A percentile compares a stretch with the other conserved stretches of the same genome.
phyloP scores from a whole-genome alignment of 331 rosid genomes.

The Malus hybrid region DNA sequence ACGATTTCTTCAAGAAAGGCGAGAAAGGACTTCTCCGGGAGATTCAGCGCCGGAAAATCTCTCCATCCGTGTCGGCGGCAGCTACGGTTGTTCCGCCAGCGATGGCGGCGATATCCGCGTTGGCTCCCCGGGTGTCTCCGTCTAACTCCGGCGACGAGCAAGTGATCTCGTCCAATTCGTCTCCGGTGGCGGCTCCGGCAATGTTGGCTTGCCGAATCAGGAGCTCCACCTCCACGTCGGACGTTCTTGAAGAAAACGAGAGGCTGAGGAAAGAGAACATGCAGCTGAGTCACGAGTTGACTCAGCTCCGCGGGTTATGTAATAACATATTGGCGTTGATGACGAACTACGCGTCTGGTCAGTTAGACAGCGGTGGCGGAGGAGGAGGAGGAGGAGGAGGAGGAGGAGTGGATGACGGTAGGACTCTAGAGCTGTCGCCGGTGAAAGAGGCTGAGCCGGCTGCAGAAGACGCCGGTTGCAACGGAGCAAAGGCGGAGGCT shows the following conservation, averaged over 20 bases:
- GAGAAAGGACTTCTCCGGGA: conserved; percentile 80
- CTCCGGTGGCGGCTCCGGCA: conserved; percentile 34
- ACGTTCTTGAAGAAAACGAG: conserved; percentile 75
- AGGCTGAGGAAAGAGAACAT: conserved; percentile 72
- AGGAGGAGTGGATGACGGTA: conserved; percentile 26
- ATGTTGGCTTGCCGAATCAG: conserved; percentile 27
- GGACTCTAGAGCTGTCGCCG: conserved; percentile 43
- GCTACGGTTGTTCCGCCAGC: conserved; percentile 1
- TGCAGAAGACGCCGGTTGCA: not conserved
- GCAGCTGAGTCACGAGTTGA: conserved; percentile 69
- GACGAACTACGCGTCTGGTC: conserved; percentile 66
- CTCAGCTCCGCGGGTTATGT: conserved; percentile 68
- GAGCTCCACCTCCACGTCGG: conserved; percentile 63
- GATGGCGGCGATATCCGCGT: conserved; percentile 28
- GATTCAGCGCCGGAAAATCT: conserved; percentile 75
- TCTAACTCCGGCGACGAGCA: conserved; percentile 83
- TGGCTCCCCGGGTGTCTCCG: conserved; percentile 41
- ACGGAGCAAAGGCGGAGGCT: not conserved
- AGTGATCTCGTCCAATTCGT: conserved; percentile 81
- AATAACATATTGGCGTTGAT: conserved; percentile 59
- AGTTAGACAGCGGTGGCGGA: conserved; percentile 27
- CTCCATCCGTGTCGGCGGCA: conserved; percentile 2
- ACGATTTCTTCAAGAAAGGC: conserved; percentile 70
- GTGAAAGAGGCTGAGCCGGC: conserved; percentile 11
- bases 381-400: not conserved